Conservation (phyloP, 2,329 filamentous ascomycete genomes). For the Diaporthe velutina region DNA sequence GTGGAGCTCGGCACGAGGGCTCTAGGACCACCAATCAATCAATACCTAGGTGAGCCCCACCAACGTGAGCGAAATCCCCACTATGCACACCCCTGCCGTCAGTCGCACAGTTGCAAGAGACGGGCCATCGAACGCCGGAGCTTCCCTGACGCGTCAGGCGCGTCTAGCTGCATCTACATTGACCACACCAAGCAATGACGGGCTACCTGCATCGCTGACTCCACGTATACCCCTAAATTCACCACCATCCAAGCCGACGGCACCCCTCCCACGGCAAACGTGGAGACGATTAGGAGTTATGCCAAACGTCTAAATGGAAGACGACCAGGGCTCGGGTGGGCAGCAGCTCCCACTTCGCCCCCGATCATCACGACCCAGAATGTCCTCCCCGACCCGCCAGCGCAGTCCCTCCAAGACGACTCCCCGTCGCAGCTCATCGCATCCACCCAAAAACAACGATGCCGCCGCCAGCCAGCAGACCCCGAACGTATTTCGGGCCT, state of each 20-base stretch:
- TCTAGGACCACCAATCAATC: no score
- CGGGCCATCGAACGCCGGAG: no score
- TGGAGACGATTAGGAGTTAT: conserved; percentile 10
- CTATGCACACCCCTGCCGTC: conserved; percentile 21
- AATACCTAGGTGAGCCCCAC: background rate
- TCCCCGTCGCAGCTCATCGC: conserved; percentile 38
- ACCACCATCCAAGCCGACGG: background rate
- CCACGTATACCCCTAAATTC: background rate
- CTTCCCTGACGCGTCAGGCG: conserved; percentile 34
- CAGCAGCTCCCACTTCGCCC: conserved; percentile 37
- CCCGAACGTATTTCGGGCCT: conserved; percentile 27
- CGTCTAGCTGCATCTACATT: conserved; percentile 16
- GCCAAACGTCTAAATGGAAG: conserved; percentile 33
- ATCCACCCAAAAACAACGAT: conserved; percentile 17
- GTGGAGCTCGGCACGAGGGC: no score
- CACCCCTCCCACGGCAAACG: background rate
- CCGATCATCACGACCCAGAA: conserved; percentile 24
- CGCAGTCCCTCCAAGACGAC: conserved; percentile 30
- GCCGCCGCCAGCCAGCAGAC: conserved; percentile 18
- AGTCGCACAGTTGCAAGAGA: background rate
- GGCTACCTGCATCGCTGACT: background rate
- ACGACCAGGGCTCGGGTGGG: conserved; percentile 35
- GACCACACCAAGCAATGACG: conserved; percentile 7
- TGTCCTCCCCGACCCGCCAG: conserved; percentile 27
- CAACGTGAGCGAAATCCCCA: background rate